Evolutionary conservation across 495 filamentous ascomycete species (phyloP).

Genomic region (Xylaria castorea): DNA sequence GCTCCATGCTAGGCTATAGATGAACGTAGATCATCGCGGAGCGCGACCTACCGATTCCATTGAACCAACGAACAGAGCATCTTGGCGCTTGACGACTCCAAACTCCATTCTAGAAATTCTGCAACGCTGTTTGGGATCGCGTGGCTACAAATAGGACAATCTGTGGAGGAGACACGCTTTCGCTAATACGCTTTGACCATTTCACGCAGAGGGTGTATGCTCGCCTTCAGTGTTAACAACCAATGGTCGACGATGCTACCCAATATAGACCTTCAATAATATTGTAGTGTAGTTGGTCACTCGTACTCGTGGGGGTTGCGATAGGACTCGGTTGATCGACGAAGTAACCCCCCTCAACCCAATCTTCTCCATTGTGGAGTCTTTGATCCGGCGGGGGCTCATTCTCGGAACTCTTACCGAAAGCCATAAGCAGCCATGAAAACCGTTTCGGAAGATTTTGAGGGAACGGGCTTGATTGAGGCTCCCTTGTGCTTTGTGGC

Average conservation of each 20-base stretch:
- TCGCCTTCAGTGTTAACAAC: neutral
- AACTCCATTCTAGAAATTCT: neutral
- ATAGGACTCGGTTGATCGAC: conserved; percentile 24
- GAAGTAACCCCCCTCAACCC: neutral
- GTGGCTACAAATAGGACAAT: neutral
- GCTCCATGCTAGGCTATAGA: neutral
- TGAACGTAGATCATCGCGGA: neutral
- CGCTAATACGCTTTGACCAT: neutral
- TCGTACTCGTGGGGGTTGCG: conserved; percentile 1
- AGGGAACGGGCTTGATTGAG: conserved; percentile 29
- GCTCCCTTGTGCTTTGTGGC: conserved; percentile 25
- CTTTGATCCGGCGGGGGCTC: conserved; percentile 17
- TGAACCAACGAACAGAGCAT: neutral
- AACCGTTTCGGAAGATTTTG: conserved; percentile 29
- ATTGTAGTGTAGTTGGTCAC: neutral
- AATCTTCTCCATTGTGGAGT: conserved; percentile 27
- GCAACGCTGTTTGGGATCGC: conserved; percentile 1
- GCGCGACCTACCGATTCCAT: conserved; percentile 5
- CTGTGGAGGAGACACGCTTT: neutral
- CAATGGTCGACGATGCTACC: neutral
- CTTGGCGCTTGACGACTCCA: conserved; percentile 5
- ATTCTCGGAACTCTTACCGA: conserved; percentile 28
- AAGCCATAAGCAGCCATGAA: conserved; percentile 39
- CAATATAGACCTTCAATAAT: neutral
- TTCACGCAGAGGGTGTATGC: neutral